phyloP scores from a whole-genome alignment of 1,284 basidiomycete species.

The Anthracocystis setariae region DNA sequence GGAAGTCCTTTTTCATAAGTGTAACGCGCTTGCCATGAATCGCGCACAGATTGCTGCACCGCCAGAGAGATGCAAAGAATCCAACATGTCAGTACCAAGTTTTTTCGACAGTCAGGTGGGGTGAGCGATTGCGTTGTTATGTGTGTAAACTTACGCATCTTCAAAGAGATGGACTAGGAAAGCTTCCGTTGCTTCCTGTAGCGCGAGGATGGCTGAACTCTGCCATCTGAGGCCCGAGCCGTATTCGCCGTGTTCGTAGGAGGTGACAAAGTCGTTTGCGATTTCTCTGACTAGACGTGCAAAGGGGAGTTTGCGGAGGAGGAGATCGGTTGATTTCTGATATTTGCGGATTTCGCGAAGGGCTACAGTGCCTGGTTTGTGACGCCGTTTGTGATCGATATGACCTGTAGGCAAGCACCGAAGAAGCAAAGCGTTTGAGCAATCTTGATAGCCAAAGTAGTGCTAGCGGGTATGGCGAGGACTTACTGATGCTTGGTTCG shows the following conservation, averaged over 20 bases:
- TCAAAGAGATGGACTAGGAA: conserved; percentile 67
- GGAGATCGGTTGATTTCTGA: conserved; percentile 65
- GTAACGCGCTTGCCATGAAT: conserved; percentile 66
- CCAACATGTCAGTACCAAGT: too few relatives aligned
- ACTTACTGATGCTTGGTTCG: conserved; percentile 46
- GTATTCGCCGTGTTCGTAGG: conserved; percentile 58
- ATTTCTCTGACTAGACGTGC: conserved; percentile 66
- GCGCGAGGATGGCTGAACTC: conserved; percentile 64
- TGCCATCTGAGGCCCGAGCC: conserved; percentile 65
- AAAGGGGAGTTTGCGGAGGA: conserved; percentile 66
- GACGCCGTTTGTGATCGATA: conserved; percentile 46
- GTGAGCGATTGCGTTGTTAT: too few relatives aligned
- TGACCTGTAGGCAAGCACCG: conserved; percentile 16
- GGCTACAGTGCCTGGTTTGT: conserved; percentile 65
- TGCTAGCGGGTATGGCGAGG: not conserved
- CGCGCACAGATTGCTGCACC: conserved; percentile 62
- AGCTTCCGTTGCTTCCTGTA: conserved; percentile 67
- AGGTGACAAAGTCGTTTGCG: conserved; percentile 65
- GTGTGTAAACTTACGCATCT: conserved; percentile 67
- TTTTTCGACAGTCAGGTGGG: too few relatives aligned
- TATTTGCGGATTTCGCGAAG: conserved; percentile 66
- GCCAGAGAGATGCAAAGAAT: not conserved
- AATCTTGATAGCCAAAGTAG: not conserved
- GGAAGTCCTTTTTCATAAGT: conserved; percentile 67
- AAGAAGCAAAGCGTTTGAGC: not conserved